Base-by-base conservation (phyloP, 2,329 filamentous ascomycete species). In the Pyrenophora graminea region DNA sequence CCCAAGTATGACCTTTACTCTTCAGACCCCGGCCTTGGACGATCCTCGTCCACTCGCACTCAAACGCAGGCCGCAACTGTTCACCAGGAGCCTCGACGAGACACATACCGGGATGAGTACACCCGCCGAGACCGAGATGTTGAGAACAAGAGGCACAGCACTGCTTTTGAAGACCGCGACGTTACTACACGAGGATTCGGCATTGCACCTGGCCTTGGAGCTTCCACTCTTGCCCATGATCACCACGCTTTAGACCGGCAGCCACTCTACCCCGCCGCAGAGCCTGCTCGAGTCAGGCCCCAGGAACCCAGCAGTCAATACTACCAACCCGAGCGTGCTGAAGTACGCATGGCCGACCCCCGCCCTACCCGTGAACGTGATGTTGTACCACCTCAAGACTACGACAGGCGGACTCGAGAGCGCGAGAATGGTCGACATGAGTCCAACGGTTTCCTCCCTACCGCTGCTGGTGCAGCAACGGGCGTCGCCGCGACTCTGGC, bases 181-280 rank as follows among this genome's bases (percentile, higher is more conserved):
- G 74, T 80, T 3, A 72, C 75, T 23, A 63, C 71, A 4, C 72
- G 79, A 48, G 79, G 78, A 6, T 81, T 80, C 50, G 79, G 78
- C 45, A 79, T 80, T 53, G 64, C 69, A 1, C 56, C 66, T 5
- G 58, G 51, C 5, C 56, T 30, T 9, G 27, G 9, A 12, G 27
- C 48, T 19, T 48, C 59, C 8, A 40, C 25, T 31, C 53, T 62
- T 4, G 50, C 59, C 34, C 66, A 64, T 36, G 76, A 78, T n/a
- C 53, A 46, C 34, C 73, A 76, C 44, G 45, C 67, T n/a, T 64
- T 76, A 27, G 72, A 77, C 45, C 70, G 70, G 27, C 66, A 71
- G 42, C 64, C 72, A 6, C 49, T 64, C 2, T 71, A 61, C 32
- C 53, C 44, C 41, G 25, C 62, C 7, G 53, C 48, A 19, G 66